These are phyloP conservation scores for Lecanosticta acicola DNA, from an alignment of 2,329 filamentous ascomycete genomes.

Conservation along the genomic window DNA sequence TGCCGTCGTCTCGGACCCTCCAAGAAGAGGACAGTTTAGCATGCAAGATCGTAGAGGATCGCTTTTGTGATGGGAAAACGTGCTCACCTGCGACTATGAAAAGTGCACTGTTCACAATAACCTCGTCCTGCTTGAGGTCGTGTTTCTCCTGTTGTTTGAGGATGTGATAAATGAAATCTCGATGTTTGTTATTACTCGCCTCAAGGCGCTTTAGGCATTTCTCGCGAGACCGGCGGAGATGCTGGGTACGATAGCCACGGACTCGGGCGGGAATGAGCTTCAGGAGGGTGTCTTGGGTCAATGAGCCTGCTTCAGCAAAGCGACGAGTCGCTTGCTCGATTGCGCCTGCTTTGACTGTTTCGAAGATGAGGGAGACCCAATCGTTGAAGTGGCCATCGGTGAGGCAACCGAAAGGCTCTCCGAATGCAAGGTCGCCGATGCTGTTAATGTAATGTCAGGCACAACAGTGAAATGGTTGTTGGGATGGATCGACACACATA, in stretches of 20 bases:
- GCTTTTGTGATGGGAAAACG: too few relatives aligned
- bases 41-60: too few relatives aligned
- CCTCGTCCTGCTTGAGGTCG: slow-evolving; percentile 26
- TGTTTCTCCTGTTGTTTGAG: slow-evolving; percentile 17
- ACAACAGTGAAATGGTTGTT: slow-evolving; percentile 11
- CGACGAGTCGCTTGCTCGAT: slow-evolving; percentile 13
- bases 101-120: slow-evolving; percentile 28
- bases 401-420: slow-evolving; percentile 26
- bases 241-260: slow-evolving; percentile 11
- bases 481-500: slow-evolving; percentile 21
- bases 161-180: slow-evolving; percentile 12
- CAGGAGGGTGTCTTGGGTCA: slow-evolving; percentile 11
- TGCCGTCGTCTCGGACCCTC: slow-evolving; percentile 68
- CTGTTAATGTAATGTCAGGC: too few relatives aligned
- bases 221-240: slow-evolving; percentile 11
- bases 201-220: slow-evolving; percentile 12
- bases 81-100: slow-evolving; percentile 61
- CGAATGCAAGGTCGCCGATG: slow-evolving; percentile 21
- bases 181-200: slow-evolving; percentile 7
- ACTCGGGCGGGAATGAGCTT: slow-evolving; percentile 10
- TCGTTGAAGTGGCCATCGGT: slow-evolving; percentile 31
- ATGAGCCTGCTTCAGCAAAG: slow-evolving; percentile 11
- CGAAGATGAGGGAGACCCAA: slow-evolving; percentile 28
- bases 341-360: slow-evolving; percentile 24
- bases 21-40: too few relatives aligned